Evolutionary conservation across 2,329 filamentous ascomycete species (phyloP), one percentile per base, ranked within the genome.

Genomic region (Fusarium sp.): DNA sequence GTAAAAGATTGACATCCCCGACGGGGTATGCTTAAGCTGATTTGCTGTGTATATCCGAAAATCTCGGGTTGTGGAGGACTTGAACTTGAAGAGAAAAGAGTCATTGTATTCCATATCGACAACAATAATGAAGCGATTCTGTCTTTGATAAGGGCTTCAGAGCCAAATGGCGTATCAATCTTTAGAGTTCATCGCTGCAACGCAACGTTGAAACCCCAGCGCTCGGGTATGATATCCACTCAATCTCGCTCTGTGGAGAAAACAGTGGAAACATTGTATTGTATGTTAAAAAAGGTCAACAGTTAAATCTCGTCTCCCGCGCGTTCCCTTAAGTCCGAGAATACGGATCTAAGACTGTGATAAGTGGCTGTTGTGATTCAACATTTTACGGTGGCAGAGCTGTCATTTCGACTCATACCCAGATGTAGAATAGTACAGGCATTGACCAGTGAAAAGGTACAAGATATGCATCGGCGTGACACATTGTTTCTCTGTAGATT

Each of bases 161-260:
- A 66, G 15, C 7, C 23, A 18, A 18, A 9, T 44, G 20, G 20
- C 46, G 18, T 52, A 35, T 48, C n/a, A 33, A 60, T 35, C 5
- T 37, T 44, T 55, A n/a, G 27, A 55, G 52, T 55, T 55, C 27
- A 33, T 33, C 20, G 20, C 23, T 60, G 48, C 55, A 58, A 60
- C 46, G 27, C 48, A 41, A 58, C 18, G 27, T 67, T 50, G 53
- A 45, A 54, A 61, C 23, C 62, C 54, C 61, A 67, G 54, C 6
- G 15, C 42, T 50, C 32, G 64, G 32, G 14, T 67, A 67, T 67
- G 55, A 63, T 42, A 67, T 41, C 64, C 64, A 67, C 61, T n/a
- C 62, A 67, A 67, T 67, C 64, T 67, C 62, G 40, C 38, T 35
- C 23, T 45, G 63, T 67, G 62, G 52, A 67, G 48, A 44, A 46